Evolutionary conservation across 2,329 filamentous ascomycete species (phyloP).

Genomic region (Apiospora marii): DNA sequence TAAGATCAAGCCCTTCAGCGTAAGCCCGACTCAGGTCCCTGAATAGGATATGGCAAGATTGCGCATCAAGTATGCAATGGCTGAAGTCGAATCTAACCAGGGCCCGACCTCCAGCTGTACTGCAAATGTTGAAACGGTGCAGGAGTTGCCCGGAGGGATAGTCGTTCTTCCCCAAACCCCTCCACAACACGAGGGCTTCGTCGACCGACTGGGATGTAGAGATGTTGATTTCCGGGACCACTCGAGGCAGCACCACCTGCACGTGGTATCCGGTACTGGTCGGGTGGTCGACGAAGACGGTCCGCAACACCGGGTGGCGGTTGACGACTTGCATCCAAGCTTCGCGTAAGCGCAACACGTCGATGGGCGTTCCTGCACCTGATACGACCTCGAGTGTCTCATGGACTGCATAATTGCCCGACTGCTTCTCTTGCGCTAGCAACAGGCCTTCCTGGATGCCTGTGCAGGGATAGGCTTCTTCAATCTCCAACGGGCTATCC

Average conservation of each 20-base stretch:
- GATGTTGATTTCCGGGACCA: slow-evolving; percentile 16
- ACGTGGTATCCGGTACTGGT: slow-evolving; percentile 24
- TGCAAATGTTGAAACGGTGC: slow-evolving; percentile 26
- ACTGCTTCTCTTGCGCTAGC: slow-evolving; percentile 24
- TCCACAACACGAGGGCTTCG: slow-evolving; percentile 19
- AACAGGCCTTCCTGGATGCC: slow-evolving; percentile 26
- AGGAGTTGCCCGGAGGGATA: slow-evolving; percentile 7
- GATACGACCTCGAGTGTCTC: slow-evolving; percentile 24
- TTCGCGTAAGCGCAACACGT: slow-evolving; percentile 3
- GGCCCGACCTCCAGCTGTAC: slow-evolving; percentile 20
- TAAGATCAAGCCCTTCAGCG: not conserved
- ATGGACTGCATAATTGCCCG: slow-evolving; percentile 27
- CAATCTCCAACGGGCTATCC: slow-evolving; percentile 9
- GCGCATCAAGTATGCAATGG: slow-evolving; percentile 25
- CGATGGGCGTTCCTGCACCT: slow-evolving; percentile 4
- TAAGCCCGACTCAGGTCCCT: slow-evolving; percentile 23
- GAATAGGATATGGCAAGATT: slow-evolving; percentile 24
- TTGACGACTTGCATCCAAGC: slow-evolving; percentile 24
- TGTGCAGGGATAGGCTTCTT: slow-evolving; percentile 27
- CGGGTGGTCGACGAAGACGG: slow-evolving; percentile 25
- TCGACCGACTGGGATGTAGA: slow-evolving; percentile 20
- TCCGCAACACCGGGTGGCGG: slow-evolving; percentile 23
- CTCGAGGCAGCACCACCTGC: slow-evolving; percentile 21
- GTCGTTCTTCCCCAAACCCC: slow-evolving; percentile 4
- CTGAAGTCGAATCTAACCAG: slow-evolving; percentile 26